Conservation (phyloP, 1,139 yeast species). For the Diutina pseudorugosa region DNA sequence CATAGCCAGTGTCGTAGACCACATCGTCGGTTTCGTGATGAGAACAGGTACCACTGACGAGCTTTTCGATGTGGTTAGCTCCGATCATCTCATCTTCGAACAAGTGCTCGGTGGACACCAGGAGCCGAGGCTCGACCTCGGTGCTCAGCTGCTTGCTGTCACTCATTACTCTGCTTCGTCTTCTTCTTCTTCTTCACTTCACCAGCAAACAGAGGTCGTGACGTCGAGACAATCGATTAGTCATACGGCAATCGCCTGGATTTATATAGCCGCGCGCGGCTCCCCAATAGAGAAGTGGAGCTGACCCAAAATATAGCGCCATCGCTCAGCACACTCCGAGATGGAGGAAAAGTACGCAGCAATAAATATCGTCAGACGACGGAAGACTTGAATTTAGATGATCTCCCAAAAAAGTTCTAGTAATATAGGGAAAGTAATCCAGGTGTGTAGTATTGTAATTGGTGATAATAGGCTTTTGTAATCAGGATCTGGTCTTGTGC, state of each 20-base stretch:
- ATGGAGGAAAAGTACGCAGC: no score
- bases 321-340: neutral
- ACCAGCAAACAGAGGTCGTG: no score
- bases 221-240: no score
- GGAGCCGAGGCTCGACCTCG: neutral
- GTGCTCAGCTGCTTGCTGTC: neutral
- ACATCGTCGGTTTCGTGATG: neutral
- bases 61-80: neutral
- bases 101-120: neutral
- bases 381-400: no score
- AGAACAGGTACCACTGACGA: neutral
- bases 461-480: no score
- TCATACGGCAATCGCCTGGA: neutral
- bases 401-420: no score
- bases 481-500: no score
- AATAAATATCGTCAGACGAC: no score
- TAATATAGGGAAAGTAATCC: no score
- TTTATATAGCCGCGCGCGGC: neutral
- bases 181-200: no score
- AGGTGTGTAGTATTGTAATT: no score
- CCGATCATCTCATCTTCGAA: neutral
- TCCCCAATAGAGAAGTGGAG: neutral
- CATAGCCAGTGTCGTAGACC: slow-evolving; percentile 32
- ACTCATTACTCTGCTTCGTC: no score
- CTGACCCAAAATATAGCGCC: neutral